Conservation (phyloP, 2,329 filamentous ascomycete genomes). For the Colletotrichum sp. region DNA sequence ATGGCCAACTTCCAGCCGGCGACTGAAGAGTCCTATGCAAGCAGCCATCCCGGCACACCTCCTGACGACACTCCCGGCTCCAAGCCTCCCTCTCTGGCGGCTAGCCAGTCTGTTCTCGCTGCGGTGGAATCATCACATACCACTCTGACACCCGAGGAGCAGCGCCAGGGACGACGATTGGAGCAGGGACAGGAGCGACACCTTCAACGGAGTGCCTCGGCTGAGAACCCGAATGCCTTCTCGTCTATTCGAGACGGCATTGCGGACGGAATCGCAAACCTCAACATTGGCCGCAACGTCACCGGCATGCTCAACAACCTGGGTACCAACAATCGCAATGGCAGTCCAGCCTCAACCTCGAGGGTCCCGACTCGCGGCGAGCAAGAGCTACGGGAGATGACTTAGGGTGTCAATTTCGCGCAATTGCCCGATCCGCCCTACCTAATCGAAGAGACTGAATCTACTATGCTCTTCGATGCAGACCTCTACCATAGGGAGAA, state of each 20-base stretch:
- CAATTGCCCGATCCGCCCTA: conserved; percentile 35
- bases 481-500: background rate
- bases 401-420: conserved; percentile 47
- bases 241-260: conserved; percentile 55
- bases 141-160: conserved; percentile 46
- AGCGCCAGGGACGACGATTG: background rate
- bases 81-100: conserved; percentile 40
- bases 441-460: background rate
- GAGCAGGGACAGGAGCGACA: conserved; percentile 26
- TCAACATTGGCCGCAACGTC: conserved; percentile 54
- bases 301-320: conserved; percentile 46
- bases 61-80: conserved; percentile 34
- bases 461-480: background rate
- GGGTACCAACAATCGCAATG: conserved; percentile 28
- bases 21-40: conserved; percentile 23
- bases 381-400: conserved; percentile 51
- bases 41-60: conserved; percentile 29
- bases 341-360: conserved; percentile 21
- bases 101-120: conserved; percentile 60
- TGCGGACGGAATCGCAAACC: conserved; percentile 52
- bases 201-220: conserved; percentile 49
- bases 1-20: conserved; percentile 26
- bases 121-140: conserved; percentile 65
- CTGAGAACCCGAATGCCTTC: conserved; percentile 50
- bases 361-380: conserved; percentile 32